Base-by-base conservation (phyloP, 2,329 filamentous ascomycete species). In the Orbilia quercus region DNA sequence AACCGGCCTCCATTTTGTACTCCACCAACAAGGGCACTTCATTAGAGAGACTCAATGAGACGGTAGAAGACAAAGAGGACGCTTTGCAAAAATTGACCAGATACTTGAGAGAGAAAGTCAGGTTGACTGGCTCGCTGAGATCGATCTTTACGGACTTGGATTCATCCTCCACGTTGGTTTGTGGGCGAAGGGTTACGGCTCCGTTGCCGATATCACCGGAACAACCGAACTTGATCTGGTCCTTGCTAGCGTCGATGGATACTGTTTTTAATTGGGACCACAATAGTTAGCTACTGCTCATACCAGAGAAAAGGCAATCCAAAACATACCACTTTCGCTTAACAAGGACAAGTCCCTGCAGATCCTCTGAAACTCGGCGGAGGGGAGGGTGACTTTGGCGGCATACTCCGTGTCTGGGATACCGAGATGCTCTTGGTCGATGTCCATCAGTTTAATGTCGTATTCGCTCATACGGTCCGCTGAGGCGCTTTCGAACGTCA, bases 11-110 rank as follows among this genome's bases (percentile, higher is more conserved):
- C 77, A 78, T 78, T 42, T 75, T 85, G 82, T 98, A 99, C 84
- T 99, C 95, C 47, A 99, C 95, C 78, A 98, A 85, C 77, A 99
- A 88, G 25, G 95, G 95, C 57, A 99, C 94, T 83, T 99, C 95
- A 82, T 92, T 93, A 59, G 94, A 98, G 77, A 99, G 86, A 83
- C 91, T 96, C 78, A 99, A 89, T 84, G 91, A 95, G 82, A 99
- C 96, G 77, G 87, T 85, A 77, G 82, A 84, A 40, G 93, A 94
- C 74, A 99, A 85, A 59, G 88, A 89, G 75, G 92, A 90, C 34
- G 96, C 96, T 85, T 99, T 99, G 90, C 95, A 98, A 85, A 99
- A 99, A 87, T 98, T 98, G 86, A 96, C 91, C 1, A 99, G 89
- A 84, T 99, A 99, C 85, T 99, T 99, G 79, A 99, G 90, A 34